Base-by-base conservation (phyloP, 2,329 filamentous ascomycete species). In the Penicillium sp. region DNA sequence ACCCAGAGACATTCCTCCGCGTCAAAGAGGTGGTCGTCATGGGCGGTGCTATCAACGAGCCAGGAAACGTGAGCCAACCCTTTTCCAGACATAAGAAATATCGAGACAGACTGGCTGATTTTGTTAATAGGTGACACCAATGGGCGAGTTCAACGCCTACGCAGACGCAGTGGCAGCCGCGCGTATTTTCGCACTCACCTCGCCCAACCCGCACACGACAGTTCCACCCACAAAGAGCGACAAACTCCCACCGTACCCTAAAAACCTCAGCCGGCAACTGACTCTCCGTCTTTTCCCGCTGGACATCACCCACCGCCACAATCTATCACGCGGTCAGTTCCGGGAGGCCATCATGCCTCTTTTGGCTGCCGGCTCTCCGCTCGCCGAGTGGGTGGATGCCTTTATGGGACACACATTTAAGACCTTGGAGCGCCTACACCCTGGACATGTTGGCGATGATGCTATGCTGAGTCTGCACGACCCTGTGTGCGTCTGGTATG, bases 71-170 rank as follows among this genome's bases (percentile, higher is more conserved):
- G 8, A 52, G 50, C 16, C 11, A 27, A 19, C 3, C 40, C 3
- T 16, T 27, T 45, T n/a, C 9, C 45, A 21, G 5, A 33, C 5
- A 21, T 15, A 11, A 25, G 11, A 3, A 8, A 11, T 11, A 25
- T 16, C 2, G 16, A 52, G 27, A 33, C 5, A 4, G 11, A 5
- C 9, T 16, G 19, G 16, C 39, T 36, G 21, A 52, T 29, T 29
- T 46, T 38, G 83, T 87, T 36, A 16, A 45, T 33, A 52, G 50
- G 50, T 52, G 63, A 87, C 84, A 0, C 93, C 94, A 2, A 84
- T 88, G 13, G 91, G 90, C 61, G 94, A 99, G 73, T 99, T 99
- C 83, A 99, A 99, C 79, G 89, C 89, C 56, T 96, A 91, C 70
- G 92, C 94, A 57, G 95, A 99, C 72, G 82, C 89, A 21, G 82